These are phyloP conservation scores for Geosmithia morbida DNA, from an alignment of 2,329 filamentous ascomycete species.

Conservation along the genomic window DNA sequence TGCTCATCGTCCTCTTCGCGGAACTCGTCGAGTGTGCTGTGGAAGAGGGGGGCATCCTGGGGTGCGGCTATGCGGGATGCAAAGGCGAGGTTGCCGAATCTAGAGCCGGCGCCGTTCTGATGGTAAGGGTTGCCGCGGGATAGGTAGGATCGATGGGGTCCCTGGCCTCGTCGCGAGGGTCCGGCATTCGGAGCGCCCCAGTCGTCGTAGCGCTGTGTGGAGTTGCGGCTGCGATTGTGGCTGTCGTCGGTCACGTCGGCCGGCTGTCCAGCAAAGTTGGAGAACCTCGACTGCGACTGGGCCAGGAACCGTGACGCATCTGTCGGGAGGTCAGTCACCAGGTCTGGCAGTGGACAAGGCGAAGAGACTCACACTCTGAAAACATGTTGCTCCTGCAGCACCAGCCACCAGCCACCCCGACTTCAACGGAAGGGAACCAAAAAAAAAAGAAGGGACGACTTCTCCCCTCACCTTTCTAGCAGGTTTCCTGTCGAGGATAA, in stretches of 20 bases:
- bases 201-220: constrained; percentile 1
- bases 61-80: constrained; percentile 51
- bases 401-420: constrained; percentile 5
- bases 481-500: too few relatives aligned
- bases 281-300: constrained; percentile 87
- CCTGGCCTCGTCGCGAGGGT: background rate
- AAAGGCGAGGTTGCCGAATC: constrained; percentile 60
- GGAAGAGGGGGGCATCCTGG: constrained; percentile 84
- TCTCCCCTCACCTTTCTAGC: too few relatives aligned
- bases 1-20: constrained; percentile 87
- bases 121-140: constrained; percentile 65
- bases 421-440: background rate
- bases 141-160: constrained; percentile 23
- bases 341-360: background rate
- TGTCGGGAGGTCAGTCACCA: constrained; percentile 21
- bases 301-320: constrained; percentile 95
- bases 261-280: constrained; percentile 44
- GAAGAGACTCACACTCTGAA: constrained; percentile 5
- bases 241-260: constrained; percentile 9
- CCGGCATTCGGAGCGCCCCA: background rate
- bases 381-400: constrained; percentile 8
- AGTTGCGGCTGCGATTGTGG: background rate
- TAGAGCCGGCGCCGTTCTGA: constrained; percentile 55
- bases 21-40: constrained; percentile 80
- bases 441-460: background rate